phyloP scores from a whole-genome alignment of 352 stramenopile genomes.

The Pythium folliculosum region DNA sequence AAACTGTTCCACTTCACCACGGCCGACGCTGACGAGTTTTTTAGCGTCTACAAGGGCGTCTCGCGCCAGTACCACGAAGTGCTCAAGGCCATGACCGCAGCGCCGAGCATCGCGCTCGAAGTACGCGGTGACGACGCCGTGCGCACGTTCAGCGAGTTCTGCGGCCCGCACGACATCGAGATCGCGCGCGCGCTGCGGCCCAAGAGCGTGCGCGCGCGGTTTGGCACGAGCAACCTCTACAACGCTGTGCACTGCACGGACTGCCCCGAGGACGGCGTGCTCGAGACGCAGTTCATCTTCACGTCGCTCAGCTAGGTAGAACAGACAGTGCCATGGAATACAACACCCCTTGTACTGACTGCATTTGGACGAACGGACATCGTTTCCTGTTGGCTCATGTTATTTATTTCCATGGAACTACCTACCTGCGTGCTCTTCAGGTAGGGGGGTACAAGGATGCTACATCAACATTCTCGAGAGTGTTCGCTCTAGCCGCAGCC shows the following conservation, averaged over 20 bases:
- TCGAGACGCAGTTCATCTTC: slow-evolving; percentile 93
- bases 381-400: not conserved
- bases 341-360: not conserved
- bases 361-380: not conserved
- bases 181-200: slow-evolving; percentile 88
- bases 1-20: slow-evolving; percentile 84
- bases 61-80: slow-evolving; percentile 82
- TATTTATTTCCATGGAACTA: not conserved
- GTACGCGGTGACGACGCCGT: slow-evolving; percentile 86
- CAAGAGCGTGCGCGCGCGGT: slow-evolving; percentile 84
- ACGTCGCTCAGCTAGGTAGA: slow-evolving; percentile 35
- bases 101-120: slow-evolving; percentile 87
- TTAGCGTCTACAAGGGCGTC: slow-evolving; percentile 87
- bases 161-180: slow-evolving; percentile 89
- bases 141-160: slow-evolving; percentile 73
- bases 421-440: not conserved
- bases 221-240: slow-evolving; percentile 78
- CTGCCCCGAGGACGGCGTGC: slow-evolving; percentile 85
- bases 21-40: slow-evolving; percentile 86
- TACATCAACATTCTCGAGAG: not conserved
- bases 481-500: slow-evolving; percentile 62
- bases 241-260: slow-evolving; percentile 95
- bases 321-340: not conserved
- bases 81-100: slow-evolving; percentile 91
- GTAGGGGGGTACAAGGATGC: not conserved